A percentile compares a stretch with the other conserved stretches of the same genome.
phyloP scores from a whole-genome alignment of 129 eudicot species.

The Logfia minima region DNA sequence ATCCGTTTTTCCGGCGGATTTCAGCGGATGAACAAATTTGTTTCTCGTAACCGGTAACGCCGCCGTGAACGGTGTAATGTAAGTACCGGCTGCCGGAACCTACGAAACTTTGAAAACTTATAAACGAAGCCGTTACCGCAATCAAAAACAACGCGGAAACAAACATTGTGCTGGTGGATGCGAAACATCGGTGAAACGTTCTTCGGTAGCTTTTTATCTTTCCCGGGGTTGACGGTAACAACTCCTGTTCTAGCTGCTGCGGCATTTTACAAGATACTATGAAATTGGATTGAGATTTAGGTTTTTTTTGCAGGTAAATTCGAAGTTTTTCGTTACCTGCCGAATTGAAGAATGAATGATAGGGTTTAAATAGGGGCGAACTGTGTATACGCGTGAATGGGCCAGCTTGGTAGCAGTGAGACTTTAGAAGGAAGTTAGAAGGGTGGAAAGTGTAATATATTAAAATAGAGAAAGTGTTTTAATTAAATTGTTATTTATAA shows the following conservation, averaged over 20 bases:
- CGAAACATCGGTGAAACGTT: constrained; percentile 36
- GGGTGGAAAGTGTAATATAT: constrained; percentile 20
- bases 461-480: neutral
- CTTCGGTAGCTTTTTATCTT: constrained; percentile 43
- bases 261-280: neutral
- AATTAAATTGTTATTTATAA: too few species aligned
- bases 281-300: neutral
- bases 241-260: constrained; percentile 21
- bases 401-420: constrained; percentile 36
- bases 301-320: constrained; percentile 19
- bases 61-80: neutral
- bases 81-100: constrained; percentile 33
- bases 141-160: constrained; percentile 40
- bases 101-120: constrained; percentile 36
- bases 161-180: constrained; percentile 46
- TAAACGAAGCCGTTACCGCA: constrained; percentile 43
- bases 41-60: constrained; percentile 29
- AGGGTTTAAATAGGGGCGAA: constrained; percentile 26
- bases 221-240: constrained; percentile 43
- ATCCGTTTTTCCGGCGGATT: constrained; percentile 39
- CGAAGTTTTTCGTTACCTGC: constrained; percentile 18
- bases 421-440: neutral
- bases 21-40: constrained; percentile 34
- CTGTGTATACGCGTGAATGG: constrained; percentile 32
- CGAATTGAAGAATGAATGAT: neutral